Evolutionary conservation across 2,329 filamentous ascomycete species (phyloP), one percentile per base, ranked within the genome.

Genomic region (Clonostachys solani): DNA sequence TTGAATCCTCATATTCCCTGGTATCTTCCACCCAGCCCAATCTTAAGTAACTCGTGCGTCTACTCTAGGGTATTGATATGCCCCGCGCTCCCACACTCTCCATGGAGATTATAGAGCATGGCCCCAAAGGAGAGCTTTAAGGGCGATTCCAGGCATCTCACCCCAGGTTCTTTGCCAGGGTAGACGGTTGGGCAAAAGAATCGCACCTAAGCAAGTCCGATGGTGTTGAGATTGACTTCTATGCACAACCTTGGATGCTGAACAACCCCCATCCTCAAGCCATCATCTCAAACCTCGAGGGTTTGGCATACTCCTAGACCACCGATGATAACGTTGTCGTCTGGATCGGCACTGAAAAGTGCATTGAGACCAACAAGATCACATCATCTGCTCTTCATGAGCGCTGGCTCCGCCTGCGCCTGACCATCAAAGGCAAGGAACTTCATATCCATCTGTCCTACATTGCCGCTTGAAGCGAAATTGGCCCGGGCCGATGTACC

Each of bases 361-460:
- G 23, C 17, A 33, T 44, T 6, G 42, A 44, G 23, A 29, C 15
- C 10, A 16, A 42, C 15, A n/a, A 40, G 16, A 45, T 34, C 23
- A 18, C 41, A 18, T 15, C 33, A 13, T 13, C 16, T 6, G 18
- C 46, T 13, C 38, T 38, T n/a, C 43, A 33, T 8, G 37, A 42
- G 47, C 34, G 51, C 37, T 52, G 51, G 51, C 34, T 51, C 29
- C 34, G 49, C 10, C 34, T 47, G 17, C 44, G 40, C 16, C 19
- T 52, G 8, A 42, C 23, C 12, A 35, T 52, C 18, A 15, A 43
- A 15, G 47, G 49, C 6, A 47, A 38, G 42, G 49, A 18, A 2
- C 33, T 52, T 5, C 42, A 36, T 15, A 35, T 45, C 10, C 43
- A 49, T 16, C 43, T 52, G 13, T 33, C 35, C 10, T 49, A 52